A percentile compares a stretch with the other conserved stretches of the same genome.
phyloP scores from a whole-genome alignment of 345 rosid species.

The Camelina laxa region DNA sequence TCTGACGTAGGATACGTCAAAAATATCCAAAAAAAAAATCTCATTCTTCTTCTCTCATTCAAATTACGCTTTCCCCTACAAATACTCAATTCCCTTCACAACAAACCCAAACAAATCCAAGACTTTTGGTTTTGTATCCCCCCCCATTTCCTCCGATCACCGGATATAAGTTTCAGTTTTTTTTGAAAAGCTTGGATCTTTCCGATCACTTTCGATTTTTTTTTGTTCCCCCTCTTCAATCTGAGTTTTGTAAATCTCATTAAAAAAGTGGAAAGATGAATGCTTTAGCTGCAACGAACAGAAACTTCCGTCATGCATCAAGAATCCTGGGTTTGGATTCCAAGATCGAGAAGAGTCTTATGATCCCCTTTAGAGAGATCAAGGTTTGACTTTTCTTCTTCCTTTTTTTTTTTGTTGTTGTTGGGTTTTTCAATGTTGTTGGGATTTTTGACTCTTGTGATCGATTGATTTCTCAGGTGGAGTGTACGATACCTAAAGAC shows the following conservation, averaged over 20 bases:
- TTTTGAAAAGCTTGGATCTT: slow-evolving; percentile 13
- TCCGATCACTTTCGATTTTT: slow-evolving; percentile 14
- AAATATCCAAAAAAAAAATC: slow-evolving; percentile 20
- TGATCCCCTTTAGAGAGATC: slow-evolving; percentile 96
- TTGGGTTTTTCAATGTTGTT: too few relatives aligned
- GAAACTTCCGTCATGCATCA: slow-evolving; percentile 89
- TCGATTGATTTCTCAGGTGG: slow-evolving; percentile 60
- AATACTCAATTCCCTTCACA: slow-evolving; percentile 25
- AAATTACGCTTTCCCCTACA: slow-evolving; percentile 35
- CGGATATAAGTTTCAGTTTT: not conserved
- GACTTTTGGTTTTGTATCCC: not conserved
- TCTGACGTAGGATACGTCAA: slow-evolving; percentile 29
- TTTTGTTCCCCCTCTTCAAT: not conserved
- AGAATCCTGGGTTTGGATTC: slow-evolving; percentile 92
- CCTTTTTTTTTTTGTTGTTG: not conserved
- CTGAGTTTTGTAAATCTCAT: not conserved
- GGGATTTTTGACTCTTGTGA: slow-evolving; percentile 19
- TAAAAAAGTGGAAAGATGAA: slow-evolving; percentile 56
- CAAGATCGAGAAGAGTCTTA: slow-evolving; percentile 79
- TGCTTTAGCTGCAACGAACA: slow-evolving; percentile 90
- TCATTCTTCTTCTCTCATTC: slow-evolving; percentile 6
- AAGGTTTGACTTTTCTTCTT: slow-evolving; percentile 51
- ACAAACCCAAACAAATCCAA: not conserved
- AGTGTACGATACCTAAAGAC: slow-evolving; percentile 95
- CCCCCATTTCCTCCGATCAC: slow-evolving; percentile 16